Evolutionary conservation across 176 grass and related monocot genomes (phyloP), one percentile per base, ranked within the genome.

Genomic region (Phyllostachys edulis): DNA sequence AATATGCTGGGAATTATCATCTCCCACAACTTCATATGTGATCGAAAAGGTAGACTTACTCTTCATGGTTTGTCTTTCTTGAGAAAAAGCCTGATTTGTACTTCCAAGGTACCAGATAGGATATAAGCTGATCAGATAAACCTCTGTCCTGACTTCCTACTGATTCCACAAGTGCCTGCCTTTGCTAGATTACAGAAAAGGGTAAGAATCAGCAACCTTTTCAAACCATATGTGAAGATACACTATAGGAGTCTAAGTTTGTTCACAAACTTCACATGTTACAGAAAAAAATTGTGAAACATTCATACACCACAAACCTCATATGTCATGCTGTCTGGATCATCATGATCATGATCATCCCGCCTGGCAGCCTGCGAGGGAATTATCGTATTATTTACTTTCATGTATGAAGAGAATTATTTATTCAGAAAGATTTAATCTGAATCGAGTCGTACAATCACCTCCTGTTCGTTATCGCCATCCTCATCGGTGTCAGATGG

Each of bases 281-380:
- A 69, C 36, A 78, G 17, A 12, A 7, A 51, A 51, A 17, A 60
- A 5, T 13, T 56, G 4, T 27, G 26, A 16, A 7, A 16, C 27
- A 16, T 20, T 47, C 49, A 63, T 79, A 64, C 41, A 34, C 10
- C 57, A 91, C 85, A 69, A 81, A 92, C 94, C 94, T 97, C 94
- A 70, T 94, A 97, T 71, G 94, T 94, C 94, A 97, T 94, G 82
- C 78, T 87, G 79, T 97, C 92, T 64, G 92, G 90, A 75, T 97
- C 78, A 40, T 62, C 7, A 5, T 52, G 83, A 24, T 84, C 87
- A 29, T 85, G n/a, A 78, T 80, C 60, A 49, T 91, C 92, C 64
- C 87, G 92, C 49, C 83, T 85, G 32, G 81, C 63, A 37, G 24
- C 63, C 94, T 94, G 80, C 68, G 27, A 65, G 72, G 47, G 29